Percentiles rank a stretch among this genome's conserved stretches.
phyloP scores from a whole-genome alignment of 257 asterid species.

The Euphrasia confusa region DNA sequence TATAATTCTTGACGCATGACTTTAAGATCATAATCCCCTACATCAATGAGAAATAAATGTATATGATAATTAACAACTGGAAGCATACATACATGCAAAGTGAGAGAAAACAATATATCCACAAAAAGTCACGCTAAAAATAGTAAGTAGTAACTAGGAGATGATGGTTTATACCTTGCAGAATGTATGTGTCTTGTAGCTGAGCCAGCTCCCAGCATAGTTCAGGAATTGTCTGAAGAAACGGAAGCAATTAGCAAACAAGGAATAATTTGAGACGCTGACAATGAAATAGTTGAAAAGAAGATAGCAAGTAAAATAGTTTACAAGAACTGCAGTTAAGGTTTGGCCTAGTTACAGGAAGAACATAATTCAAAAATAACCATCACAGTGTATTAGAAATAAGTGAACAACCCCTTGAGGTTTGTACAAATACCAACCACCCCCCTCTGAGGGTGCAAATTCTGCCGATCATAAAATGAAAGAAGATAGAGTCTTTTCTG shows the following conservation, averaged over 20 bases:
- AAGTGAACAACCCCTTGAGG: too few species aligned
- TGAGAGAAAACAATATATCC: conserved; percentile 2
- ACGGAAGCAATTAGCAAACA: conserved; percentile 28
- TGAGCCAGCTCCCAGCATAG: conserved; percentile 98
- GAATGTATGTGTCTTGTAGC: conserved; percentile 91
- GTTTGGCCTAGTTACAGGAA: background rate
- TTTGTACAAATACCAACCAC: too few species aligned
- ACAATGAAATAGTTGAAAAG: conserved; percentile 12
- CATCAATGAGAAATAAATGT: conserved; percentile 17
- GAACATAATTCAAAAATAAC: too few species aligned
- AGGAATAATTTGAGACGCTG: conserved; percentile 12
- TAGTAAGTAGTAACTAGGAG: conserved; percentile 22
- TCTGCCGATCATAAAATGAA: too few species aligned
- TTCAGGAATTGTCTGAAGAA: conserved; percentile 81
- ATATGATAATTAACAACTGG: conserved; percentile 18
- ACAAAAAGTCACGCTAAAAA: conserved; percentile 13
- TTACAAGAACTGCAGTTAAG: background rate
- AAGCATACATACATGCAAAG: conserved; percentile 12
- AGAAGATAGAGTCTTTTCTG: too few species aligned
- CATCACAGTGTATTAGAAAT: too few species aligned
- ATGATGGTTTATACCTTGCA: conserved; percentile 67
- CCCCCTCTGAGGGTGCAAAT: too few species aligned
- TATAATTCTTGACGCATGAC: conserved; percentile 99
- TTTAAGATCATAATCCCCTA: conserved; percentile 97
- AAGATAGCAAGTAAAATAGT: conserved; percentile 6